phyloP scores from a whole-genome alignment of 164 flowering plant genomes.

The Macadamia tetraphylla region DNA sequence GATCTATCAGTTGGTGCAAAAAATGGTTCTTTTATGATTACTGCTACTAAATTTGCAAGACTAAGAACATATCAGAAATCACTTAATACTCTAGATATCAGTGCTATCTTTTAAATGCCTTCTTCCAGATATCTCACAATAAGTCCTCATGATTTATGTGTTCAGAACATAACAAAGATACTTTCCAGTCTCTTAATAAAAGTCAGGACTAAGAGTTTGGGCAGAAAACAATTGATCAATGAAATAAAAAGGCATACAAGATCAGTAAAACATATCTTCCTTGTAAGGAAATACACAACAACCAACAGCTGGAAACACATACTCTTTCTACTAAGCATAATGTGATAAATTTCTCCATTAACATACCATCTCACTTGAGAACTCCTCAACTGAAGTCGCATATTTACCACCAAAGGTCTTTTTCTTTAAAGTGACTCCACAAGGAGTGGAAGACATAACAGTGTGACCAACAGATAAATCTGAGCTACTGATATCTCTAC shows the following conservation, averaged over 20 bases:
- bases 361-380: slow-evolving; percentile 28
- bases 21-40: too few relatives aligned
- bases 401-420: slow-evolving; percentile 28
- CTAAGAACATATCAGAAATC: too few relatives aligned
- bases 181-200: too few relatives aligned
- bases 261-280: too few relatives aligned
- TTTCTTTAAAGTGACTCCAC: slow-evolving; percentile 18
- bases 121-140: too few relatives aligned
- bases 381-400: slow-evolving; percentile 30
- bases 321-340: not conserved
- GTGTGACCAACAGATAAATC: slow-evolving; percentile 11
- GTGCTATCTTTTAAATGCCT: too few relatives aligned
- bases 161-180: too few relatives aligned
- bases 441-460: slow-evolving; percentile 12
- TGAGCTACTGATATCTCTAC: slow-evolving; percentile 24
- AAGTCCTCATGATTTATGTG: too few relatives aligned
- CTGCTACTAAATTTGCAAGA: too few relatives aligned
- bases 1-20: too few relatives aligned
- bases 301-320: not conserved
- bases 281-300: not conserved
- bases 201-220: not conserved
- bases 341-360: not conserved
- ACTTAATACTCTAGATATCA: too few relatives aligned
- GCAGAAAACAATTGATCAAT: slow-evolving; percentile 4
- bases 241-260: not conserved